A percentile compares a stretch with the other conserved stretches of the same genome.
phyloP scores from a whole-genome alignment of 192 early-diverging fungal species.

The Podila minutissima region DNA sequence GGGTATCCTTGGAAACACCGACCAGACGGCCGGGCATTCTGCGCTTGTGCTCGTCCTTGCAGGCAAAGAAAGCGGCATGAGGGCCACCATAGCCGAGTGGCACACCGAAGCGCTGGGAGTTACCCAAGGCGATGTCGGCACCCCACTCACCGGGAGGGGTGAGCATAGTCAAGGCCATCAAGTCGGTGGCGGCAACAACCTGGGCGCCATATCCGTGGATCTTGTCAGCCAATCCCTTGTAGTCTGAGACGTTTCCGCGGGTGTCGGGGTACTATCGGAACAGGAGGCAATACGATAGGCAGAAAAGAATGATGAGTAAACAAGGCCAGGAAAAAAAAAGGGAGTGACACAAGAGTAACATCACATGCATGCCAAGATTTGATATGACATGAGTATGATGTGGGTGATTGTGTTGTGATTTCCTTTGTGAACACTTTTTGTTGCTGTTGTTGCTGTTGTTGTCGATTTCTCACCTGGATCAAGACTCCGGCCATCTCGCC shows the following conservation, averaged over 20 bases:
- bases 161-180: constrained; percentile 91
- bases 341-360: neutral
- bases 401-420: neutral
- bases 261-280: constrained; percentile 90
- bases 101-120: constrained; percentile 98
- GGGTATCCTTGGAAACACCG: constrained; percentile 93
- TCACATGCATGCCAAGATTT: too few species aligned
- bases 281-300: neutral
- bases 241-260: constrained; percentile 87
- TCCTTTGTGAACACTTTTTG: neutral
- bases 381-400: too few species aligned
- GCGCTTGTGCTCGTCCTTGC: constrained; percentile 91
- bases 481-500: constrained; percentile 90
- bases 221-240: constrained; percentile 78
- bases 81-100: constrained; percentile 99
- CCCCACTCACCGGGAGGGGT: constrained; percentile 96
- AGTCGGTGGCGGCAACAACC: constrained; percentile 93
- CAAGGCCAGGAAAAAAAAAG: neutral
- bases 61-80: constrained; percentile 99
- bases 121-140: constrained; percentile 98
- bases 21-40: constrained; percentile 96
- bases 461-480: constrained; percentile 76
- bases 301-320: neutral
- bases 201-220: constrained; percentile 86
- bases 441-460: neutral